These are phyloP conservation scores for Saccharomycopsis fodiens DNA, from an alignment of 805 yeast species.

Conservation along the genomic window DNA sequence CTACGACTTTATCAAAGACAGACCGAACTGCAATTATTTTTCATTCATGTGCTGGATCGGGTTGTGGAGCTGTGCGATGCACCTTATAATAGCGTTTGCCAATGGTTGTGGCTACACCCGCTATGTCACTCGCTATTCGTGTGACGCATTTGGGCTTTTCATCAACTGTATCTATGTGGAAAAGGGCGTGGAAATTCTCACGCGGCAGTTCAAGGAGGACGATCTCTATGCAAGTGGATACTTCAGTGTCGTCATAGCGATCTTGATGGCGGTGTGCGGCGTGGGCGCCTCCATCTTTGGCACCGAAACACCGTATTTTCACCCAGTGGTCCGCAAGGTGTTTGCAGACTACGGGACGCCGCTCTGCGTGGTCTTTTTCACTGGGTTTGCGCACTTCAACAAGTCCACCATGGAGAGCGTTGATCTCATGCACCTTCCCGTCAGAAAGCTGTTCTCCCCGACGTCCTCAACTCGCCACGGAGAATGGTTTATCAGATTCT, in stretches of 20 bases:
- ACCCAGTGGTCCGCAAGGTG: slow-evolving; percentile 52
- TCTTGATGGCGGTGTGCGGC: slow-evolving; percentile 75
- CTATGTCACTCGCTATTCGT: slow-evolving; percentile 72
- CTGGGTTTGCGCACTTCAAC: slow-evolving; percentile 84
- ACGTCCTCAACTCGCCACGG: slow-evolving; percentile 47
- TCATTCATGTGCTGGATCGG: slow-evolving; percentile 96
- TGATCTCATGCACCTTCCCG: slow-evolving; percentile 56
- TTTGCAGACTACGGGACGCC: slow-evolving; percentile 87
- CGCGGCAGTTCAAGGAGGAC: slow-evolving; percentile 52
- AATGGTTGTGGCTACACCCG: slow-evolving; percentile 63
- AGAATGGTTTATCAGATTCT: slow-evolving; percentile 67
- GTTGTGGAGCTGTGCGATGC: slow-evolving; percentile 83
- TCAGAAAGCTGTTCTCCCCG: slow-evolving; percentile 67
- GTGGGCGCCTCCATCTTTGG: slow-evolving; percentile 54
- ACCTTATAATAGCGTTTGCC: slow-evolving; percentile 58
- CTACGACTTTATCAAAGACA: slow-evolving; percentile 27
- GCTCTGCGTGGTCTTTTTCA: slow-evolving; percentile 74
- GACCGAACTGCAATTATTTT: slow-evolving; percentile 48
- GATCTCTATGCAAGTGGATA: slow-evolving; percentile 45
- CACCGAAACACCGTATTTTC: slow-evolving; percentile 51
- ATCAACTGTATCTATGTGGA: slow-evolving; percentile 82
- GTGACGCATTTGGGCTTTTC: slow-evolving; percentile 90
- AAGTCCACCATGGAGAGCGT: slow-evolving; percentile 29
- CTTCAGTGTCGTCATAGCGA: slow-evolving; percentile 65
- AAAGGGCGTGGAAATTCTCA: slow-evolving; percentile 80